These are phyloP conservation scores for Periconia macrospinosa DNA, from an alignment of 2,329 filamentous ascomycete species.

Conservation along the genomic window DNA sequence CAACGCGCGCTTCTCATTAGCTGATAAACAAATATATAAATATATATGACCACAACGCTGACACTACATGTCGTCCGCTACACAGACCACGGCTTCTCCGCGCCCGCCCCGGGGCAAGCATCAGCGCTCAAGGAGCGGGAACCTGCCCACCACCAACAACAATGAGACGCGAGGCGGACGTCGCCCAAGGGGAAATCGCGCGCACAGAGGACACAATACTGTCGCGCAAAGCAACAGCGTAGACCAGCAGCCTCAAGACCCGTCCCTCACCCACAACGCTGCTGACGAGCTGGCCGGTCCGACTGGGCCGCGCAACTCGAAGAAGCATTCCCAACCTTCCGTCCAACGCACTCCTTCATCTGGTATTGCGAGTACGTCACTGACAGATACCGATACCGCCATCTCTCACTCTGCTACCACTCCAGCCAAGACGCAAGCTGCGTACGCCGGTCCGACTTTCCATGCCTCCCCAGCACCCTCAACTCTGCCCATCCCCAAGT, in stretches of 20 bases:
- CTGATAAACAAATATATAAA: not conserved
- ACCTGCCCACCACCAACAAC: conserved; percentile 26
- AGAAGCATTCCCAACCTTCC: conserved; percentile 36
- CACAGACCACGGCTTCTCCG: conserved; percentile 35
- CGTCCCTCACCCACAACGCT: conserved; percentile 26
- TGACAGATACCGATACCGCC: conserved; percentile 32
- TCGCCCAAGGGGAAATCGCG: conserved; percentile 36
- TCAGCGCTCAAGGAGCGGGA: conserved; percentile 33
- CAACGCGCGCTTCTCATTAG: not conserved
- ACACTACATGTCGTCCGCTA: conserved; percentile 34
- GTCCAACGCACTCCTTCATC: conserved; percentile 28
- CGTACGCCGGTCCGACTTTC: conserved; percentile 92
- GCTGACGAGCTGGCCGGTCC: conserved; percentile 30
- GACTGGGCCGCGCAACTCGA: conserved; percentile 24
- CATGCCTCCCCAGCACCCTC: conserved; percentile 92
- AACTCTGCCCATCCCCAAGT: conserved; percentile 86
- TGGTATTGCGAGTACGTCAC: conserved; percentile 15
- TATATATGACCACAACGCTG: not conserved
- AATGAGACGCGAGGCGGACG: conserved; percentile 31
- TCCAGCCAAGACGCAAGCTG: conserved; percentile 45
- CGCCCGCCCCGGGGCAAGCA: conserved; percentile 36
- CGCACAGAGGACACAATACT: conserved; percentile 12
- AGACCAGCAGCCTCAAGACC: too few species aligned
- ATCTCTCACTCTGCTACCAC: conserved; percentile 26
- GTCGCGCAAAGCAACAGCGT: too few species aligned